Evolutionary conservation across 352 stramenopile species (phyloP), one percentile per base, ranked within the genome.

Genomic region (Phytophthora sp.): DNA sequence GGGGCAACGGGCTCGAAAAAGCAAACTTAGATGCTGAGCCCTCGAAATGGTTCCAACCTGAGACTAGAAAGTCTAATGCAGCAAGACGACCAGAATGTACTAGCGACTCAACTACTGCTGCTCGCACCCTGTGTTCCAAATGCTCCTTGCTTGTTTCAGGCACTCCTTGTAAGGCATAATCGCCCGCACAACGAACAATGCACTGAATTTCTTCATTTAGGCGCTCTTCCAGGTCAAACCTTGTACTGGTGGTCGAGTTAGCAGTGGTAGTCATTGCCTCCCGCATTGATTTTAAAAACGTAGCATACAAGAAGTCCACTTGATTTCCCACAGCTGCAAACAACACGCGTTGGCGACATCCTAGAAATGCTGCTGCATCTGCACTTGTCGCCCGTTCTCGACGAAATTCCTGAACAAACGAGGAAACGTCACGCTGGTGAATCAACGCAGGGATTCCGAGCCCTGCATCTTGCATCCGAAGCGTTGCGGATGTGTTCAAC

Each of bases 31-130:
- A 26, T 10, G 34, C 59, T 13, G 45, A 46, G 6, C 6, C 21
- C 5, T 55, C 51, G 15, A 32, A 62, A 15, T 63, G 57, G 10
- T 58, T 79, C 83, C 83, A 92, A 2, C 70, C 58, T 1, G 71
- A 76, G 18, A 84, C 62, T 13, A 91, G 51, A 49, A 89, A 89
- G n/a, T 91, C 81, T 23, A 89, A 57, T 15, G 78, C 74, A 42
- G 73, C 66, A 41, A 87, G 56, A 23, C 69, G 73, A 9, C 77
- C 71, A 1, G 77, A 79, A 45, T 88, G 71, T 24, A 77, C 66
- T 11, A 92, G 54, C 18, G 76, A 81, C 13, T 82, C 65, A 0
- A 89, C 54, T 26, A 87, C 74, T 1, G 79, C 66, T 0, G 64
- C 66, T 45, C 63, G 63, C 23, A 90, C 41, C 4, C 56, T 63